Conservation (phyloP, 2,329 filamentous ascomycete species). For the Colletotrichum tropicicola region DNA sequence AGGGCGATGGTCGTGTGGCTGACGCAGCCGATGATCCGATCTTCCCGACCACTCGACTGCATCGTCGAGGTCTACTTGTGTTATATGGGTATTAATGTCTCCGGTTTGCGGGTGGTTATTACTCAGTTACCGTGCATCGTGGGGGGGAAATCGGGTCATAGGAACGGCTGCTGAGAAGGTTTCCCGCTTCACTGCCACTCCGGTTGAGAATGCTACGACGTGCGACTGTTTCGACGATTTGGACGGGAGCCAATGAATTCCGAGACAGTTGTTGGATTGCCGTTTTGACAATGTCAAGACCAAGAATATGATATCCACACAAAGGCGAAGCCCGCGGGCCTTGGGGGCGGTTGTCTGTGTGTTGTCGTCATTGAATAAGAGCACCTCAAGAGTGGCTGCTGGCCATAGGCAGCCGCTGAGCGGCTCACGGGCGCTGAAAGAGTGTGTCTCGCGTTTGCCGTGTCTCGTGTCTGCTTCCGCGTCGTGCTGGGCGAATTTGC, state of each 20-base stretch:
- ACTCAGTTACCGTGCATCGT: background rate
- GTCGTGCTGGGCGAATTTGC: background rate
- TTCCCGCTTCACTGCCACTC: background rate
- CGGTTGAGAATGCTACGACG: background rate
- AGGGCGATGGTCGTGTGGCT: background rate
- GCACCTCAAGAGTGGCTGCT: no score
- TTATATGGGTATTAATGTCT: background rate
- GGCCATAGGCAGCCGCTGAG: background rate
- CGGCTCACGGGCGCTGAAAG: background rate
- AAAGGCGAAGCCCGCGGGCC: background rate
- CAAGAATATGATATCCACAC: no score
- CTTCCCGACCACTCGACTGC: background rate
- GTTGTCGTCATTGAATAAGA: background rate
- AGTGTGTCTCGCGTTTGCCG: background rate
- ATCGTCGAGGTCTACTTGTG: background rate
- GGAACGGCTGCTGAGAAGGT: background rate
- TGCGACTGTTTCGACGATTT: background rate
- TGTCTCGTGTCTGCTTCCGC: background rate
- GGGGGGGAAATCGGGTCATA: background rate
- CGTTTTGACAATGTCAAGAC: no score
- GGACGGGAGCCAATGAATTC: background rate
- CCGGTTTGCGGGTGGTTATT: background rate
- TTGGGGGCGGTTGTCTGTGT: background rate
- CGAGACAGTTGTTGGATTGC: no score
- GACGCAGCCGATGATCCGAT: conserved; percentile 11